Evolutionary conservation across 495 filamentous ascomycete genomes (phyloP), one percentile per base, ranked within the genome.

Genomic region (Neohortaea acidophila): DNA sequence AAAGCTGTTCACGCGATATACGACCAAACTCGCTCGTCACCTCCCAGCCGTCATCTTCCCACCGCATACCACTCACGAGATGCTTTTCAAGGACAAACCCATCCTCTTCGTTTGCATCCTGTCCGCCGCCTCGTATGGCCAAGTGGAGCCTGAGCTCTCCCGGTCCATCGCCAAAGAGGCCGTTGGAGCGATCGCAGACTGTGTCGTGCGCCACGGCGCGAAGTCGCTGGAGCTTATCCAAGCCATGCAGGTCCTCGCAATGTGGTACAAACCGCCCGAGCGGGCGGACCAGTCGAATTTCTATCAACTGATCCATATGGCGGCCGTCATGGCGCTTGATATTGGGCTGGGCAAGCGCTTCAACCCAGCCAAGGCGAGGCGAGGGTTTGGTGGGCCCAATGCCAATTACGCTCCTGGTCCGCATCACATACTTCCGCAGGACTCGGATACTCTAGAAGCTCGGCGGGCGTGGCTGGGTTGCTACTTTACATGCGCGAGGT

Each of bases 181-280:
- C 38, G 81, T 84, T 61, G 69, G 67, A 41, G 57, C 72, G 19
- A 72, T 89, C 30, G 82, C 80, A 7, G 76, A 92, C 15, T 68
- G 72, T 18, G 67, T 89, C 27, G 69, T 91, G 39, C 59, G 81
- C 22, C 70, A 71, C 22, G 82, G 80, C 10, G 77, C 84, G 38
- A 96, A 94, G 60, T 79, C 70, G 6, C 59, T 96, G 9, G 87
- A 96, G 50, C 59, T 96, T 1, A 71, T 93, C 9, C 86, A 96
- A 60, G 72, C 82, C 1, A 56, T 94, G 9, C 63, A 83, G 23
- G 60, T 93, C 15, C 62, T 65, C 19, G 70, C 72, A 12, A 66
- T 79, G 18, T 93, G 82, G 81, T 94, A 94, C 48, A 76, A 71
- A 46, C 80, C 83, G 13, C 84, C 85, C 1, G 78, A 86, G 37